phyloP scores from a whole-genome alignment of 352 stramenopile genomes.

The Pythium grandisporangium region DNA sequence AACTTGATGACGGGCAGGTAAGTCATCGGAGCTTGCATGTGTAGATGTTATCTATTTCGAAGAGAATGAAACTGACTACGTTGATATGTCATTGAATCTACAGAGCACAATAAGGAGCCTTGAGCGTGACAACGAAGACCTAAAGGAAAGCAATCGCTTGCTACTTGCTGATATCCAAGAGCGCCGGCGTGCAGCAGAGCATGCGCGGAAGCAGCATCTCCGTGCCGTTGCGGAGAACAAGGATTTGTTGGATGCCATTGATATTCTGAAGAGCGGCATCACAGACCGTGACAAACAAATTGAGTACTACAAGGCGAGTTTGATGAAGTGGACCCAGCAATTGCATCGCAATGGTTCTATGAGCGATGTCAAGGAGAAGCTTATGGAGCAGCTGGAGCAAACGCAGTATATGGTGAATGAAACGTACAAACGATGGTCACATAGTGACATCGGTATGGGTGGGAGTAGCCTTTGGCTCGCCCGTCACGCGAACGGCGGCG shows the following conservation, averaged over 20 bases:
- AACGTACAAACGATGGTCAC: slow-evolving; percentile 64
- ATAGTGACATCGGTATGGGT: slow-evolving; percentile 29
- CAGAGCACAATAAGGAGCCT: slow-evolving; percentile 16
- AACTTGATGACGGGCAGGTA: too few species aligned
- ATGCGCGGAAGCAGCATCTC: slow-evolving; percentile 52
- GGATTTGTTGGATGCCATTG: slow-evolving; percentile 44
- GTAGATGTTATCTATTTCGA: too few species aligned
- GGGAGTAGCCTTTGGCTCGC: not conserved
- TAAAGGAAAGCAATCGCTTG: slow-evolving; percentile 63
- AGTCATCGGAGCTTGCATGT: too few species aligned
- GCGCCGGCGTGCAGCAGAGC: slow-evolving; percentile 30
- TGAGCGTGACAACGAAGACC: slow-evolving; percentile 26
- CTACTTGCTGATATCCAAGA: slow-evolving; percentile 53
- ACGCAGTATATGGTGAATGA: slow-evolving; percentile 73
- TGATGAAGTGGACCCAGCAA: slow-evolving; percentile 44
- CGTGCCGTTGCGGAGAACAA: slow-evolving; percentile 52
- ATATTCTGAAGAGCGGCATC: slow-evolving; percentile 57
- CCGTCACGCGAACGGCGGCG: not conserved
- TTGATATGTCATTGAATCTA: not conserved
- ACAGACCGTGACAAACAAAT: slow-evolving; percentile 57
- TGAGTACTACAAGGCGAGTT: slow-evolving; percentile 37
- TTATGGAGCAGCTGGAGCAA: slow-evolving; percentile 64
- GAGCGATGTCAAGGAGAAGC: slow-evolving; percentile 58
- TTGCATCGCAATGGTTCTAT: slow-evolving; percentile 42
- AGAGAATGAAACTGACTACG: too few species aligned